Percentiles rank a stretch among this genome's conserved stretches.
These are phyloP conservation scores for Geosmithia flava DNA, from an alignment of 2,329 filamentous ascomycete species.

Conservation along the genomic window DNA sequence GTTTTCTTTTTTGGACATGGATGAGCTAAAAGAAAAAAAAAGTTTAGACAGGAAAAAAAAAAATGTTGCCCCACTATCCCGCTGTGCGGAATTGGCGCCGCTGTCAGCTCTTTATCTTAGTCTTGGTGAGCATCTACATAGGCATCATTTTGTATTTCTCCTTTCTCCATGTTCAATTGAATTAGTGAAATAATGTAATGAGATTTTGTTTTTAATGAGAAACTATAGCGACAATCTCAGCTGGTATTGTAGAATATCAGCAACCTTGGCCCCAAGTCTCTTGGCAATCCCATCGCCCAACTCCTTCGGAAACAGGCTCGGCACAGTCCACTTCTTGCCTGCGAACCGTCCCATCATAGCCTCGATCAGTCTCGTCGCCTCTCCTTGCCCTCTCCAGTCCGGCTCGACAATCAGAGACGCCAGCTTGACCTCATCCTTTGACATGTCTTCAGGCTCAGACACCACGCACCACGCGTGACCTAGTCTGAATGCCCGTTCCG, in stretches of 20 bases:
- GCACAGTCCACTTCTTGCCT: conserved; percentile 6
- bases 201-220: too few relatives aligned
- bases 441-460: conserved; percentile 6
- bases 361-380: conserved; percentile 6
- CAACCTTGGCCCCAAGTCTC: conserved; percentile 2
- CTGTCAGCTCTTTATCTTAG: neutral
- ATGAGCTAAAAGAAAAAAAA: neutral
- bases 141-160: too few relatives aligned
- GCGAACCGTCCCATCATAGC: conserved; percentile 8
- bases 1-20: neutral
- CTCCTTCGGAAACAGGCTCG: conserved; percentile 4
- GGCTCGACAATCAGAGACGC: conserved; percentile 7
- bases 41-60: neutral
- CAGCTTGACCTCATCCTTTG: conserved; percentile 3
- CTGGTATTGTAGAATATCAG: conserved; percentile 2
- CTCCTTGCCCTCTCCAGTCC: conserved; percentile 6
- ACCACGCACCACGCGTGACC: conserved; percentile 8
- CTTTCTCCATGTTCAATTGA: too few relatives aligned
- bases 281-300: conserved; percentile 5
- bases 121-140: too few relatives aligned
- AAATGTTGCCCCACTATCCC: neutral
- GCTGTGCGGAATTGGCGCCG: neutral
- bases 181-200: too few relatives aligned
- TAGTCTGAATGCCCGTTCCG: conserved; percentile 6
- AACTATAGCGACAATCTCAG: conserved; percentile 4